Percentiles rank a stretch among this genome's conserved stretches.
Evolutionary conservation across 176 grass and related monocot genomes (phyloP).

Genomic region (Lolium rigidum): DNA sequence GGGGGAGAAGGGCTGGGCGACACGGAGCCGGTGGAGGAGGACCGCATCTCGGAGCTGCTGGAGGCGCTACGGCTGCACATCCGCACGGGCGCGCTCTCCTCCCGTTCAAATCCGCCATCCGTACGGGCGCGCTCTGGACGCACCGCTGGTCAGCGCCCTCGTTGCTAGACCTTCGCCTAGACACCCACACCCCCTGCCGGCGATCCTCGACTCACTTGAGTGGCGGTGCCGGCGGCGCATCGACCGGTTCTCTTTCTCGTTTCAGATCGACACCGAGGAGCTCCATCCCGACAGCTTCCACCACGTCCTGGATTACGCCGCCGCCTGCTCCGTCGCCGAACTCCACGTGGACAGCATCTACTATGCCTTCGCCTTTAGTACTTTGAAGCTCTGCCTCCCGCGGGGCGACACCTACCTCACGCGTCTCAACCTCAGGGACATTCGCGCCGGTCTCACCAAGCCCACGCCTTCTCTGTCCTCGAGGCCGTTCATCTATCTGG

Average conservation of each 20-base stretch:
- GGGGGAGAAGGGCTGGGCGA: not conserved
- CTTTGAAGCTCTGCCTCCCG: not conserved
- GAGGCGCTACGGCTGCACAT: not conserved
- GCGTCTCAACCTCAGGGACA: not conserved
- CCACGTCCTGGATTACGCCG: not conserved
- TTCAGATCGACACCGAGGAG: conserved; percentile 6
- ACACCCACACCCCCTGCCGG: not conserved
- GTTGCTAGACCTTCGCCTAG: conserved; percentile 8
- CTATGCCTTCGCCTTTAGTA: not conserved
- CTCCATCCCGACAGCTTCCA: not conserved
- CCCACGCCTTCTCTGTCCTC: conserved; percentile 1
- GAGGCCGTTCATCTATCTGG: not conserved
- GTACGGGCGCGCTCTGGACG: conserved; percentile 6
- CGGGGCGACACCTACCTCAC: not conserved
- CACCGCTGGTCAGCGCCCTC: not conserved
- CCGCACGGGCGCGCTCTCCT: not conserved
- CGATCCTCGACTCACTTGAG: not conserved
- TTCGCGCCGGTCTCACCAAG: not conserved
- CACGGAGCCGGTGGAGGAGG: not conserved
- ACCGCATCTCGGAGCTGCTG: not conserved
- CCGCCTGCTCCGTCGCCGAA: not conserved
- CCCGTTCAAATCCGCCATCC: too few species aligned
- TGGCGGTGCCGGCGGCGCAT: not conserved
- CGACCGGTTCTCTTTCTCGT: conserved; percentile 42
- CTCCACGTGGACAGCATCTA: not conserved